Evolutionary conservation across 495 filamentous ascomycete genomes (phyloP).

Genomic region (Talaromyces proteolyticus): DNA sequence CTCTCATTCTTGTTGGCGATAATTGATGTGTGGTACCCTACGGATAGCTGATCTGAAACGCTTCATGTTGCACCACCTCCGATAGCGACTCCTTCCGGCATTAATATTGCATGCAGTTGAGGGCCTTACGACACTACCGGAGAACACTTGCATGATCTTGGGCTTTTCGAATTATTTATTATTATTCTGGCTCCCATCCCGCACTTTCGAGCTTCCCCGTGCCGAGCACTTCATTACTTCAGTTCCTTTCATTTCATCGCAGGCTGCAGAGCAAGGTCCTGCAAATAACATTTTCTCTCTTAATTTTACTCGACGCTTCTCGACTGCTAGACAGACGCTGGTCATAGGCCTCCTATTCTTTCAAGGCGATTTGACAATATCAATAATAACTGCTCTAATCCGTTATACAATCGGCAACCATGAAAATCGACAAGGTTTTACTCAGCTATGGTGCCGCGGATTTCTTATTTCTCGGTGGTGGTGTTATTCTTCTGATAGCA

Average conservation of each 20-base stretch:
- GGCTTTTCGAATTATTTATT: not conserved
- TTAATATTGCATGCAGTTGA: too few species aligned
- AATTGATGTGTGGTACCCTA: not conserved
- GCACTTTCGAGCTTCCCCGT: not conserved
- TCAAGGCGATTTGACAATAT: not conserved
- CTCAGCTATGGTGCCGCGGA: conserved; percentile 50
- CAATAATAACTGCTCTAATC: not conserved
- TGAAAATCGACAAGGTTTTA: conserved; percentile 44
- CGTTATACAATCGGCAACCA: not conserved
- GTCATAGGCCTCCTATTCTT: not conserved
- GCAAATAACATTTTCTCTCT: too few species aligned
- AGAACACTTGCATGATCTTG: not conserved
- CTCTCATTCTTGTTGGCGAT: too few species aligned
- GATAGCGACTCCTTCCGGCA: not conserved
- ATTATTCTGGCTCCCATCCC: not conserved
- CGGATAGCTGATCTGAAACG: conserved; percentile 1
- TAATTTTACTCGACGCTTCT: too few species aligned
- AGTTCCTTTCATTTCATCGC: too few species aligned
- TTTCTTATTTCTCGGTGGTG: conserved; percentile 56
- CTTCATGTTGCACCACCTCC: not conserved
- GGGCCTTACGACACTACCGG: not conserved
- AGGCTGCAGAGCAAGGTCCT: too few species aligned
- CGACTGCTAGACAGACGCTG: too few species aligned
- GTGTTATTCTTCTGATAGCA: conserved; percentile 57
- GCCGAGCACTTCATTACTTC: too few species aligned